A percentile compares a stretch with the other conserved stretches of the same genome.
phyloP scores from a whole-genome alignment of 2,329 filamentous ascomycete genomes.

The Capronia coronata region DNA sequence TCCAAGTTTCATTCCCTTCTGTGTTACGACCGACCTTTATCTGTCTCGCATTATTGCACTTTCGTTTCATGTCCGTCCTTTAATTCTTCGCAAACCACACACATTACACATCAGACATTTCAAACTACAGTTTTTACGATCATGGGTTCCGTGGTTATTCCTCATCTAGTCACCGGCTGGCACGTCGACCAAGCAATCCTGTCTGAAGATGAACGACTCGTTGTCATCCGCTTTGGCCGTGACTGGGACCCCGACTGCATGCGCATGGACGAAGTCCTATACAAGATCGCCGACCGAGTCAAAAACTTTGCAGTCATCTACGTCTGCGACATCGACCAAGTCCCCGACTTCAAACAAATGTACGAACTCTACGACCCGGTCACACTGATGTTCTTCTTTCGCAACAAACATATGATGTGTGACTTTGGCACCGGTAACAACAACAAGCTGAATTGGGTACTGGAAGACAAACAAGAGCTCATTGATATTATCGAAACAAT shows the following conservation, averaged over 20 bases:
- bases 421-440: constrained; percentile 98
- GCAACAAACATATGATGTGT: constrained; percentile 74
- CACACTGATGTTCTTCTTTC: constrained; percentile 96
- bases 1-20: background rate
- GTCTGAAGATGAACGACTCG: constrained; percentile 81
- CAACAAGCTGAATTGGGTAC: constrained; percentile 94
- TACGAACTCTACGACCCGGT: constrained; percentile 86
- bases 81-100: background rate
- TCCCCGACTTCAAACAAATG: constrained; percentile 93
- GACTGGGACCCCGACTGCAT: constrained; percentile 65
- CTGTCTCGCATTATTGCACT: background rate
- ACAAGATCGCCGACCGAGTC: constrained; percentile 85
- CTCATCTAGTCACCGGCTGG: constrained; percentile 87
- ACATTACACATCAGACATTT: background rate
- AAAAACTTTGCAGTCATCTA: constrained; percentile 94
- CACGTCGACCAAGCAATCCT: constrained; percentile 97
- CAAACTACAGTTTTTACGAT: background rate
- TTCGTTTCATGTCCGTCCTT: background rate
- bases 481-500: constrained; percentile 98
- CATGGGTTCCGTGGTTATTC: constrained; percentile 47
- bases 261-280: constrained; percentile 86
- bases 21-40: background rate
- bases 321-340: constrained; percentile 84
- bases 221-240: constrained; percentile 87
- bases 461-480: constrained; percentile 96